Conservation (phyloP, 2,329 filamentous ascomycete species). For the Teratosphaeriaceae sp. region DNA sequence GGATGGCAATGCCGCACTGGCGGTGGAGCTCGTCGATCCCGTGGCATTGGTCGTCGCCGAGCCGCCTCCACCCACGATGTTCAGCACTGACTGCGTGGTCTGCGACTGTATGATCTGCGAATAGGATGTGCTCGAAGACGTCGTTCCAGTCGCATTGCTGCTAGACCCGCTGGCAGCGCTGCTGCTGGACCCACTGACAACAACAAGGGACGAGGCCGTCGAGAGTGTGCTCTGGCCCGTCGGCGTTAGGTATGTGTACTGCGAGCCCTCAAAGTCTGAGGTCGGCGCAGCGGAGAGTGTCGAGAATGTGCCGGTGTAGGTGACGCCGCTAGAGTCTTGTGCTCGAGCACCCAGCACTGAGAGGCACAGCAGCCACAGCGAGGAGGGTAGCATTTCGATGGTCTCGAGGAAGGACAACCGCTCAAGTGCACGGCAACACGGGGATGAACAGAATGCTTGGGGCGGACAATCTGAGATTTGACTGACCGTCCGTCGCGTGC, state of each 20-base stretch:
- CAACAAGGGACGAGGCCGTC: slow-evolving; percentile 1
- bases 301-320: slow-evolving; percentile 19
- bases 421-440: no score
- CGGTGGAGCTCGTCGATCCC: slow-evolving; percentile 13
- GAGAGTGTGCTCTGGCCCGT: slow-evolving; percentile 19
- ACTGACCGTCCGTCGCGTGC: no score
- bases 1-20: slow-evolving; percentile 37
- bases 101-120: slow-evolving; percentile 20
- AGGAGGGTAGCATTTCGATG: slow-evolving; percentile 21
- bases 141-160: slow-evolving; percentile 14
- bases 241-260: slow-evolving; percentile 22
- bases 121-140: slow-evolving; percentile 17
- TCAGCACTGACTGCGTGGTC: slow-evolving; percentile 16
- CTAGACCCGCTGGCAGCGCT: slow-evolving; percentile 42
- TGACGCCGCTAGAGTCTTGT: slow-evolving; percentile 18
- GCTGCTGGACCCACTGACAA: slow-evolving; percentile 1
- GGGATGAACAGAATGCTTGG: no score
- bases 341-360: slow-evolving; percentile 28
- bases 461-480: no score
- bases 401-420: neutral
- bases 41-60: slow-evolving; percentile 16
- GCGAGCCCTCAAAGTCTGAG: slow-evolving; percentile 20
- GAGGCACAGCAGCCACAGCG: slow-evolving; percentile 28
- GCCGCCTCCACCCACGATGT: slow-evolving; percentile 10
- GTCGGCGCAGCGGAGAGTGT: slow-evolving; percentile 18